phyloP scores from a whole-genome alignment of 139 green algal species.

The Eudorina sp. region DNA sequence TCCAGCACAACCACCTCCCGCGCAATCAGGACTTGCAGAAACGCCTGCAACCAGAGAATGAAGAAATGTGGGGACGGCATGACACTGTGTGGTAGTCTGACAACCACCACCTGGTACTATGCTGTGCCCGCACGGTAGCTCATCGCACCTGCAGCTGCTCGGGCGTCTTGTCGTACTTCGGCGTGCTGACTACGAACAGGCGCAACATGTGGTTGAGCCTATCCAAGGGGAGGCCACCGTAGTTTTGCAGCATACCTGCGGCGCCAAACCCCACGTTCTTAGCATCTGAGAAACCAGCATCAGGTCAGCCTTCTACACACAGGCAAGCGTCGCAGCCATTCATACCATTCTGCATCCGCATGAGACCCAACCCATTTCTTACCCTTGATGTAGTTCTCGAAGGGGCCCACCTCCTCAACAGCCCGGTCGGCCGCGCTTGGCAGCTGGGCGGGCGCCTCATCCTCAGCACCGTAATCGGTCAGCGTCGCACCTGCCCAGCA shows the following conservation, averaged over 20 bases:
- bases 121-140: background rate
- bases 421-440: conserved; percentile 23
- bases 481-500: background rate
- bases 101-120: background rate
- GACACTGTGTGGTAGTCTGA: background rate
- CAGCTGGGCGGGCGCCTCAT: conserved; percentile 51
- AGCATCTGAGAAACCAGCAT: too few relatives aligned
- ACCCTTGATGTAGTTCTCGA: conserved; percentile 88
- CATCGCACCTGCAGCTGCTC: conserved; percentile 42
- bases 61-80: background rate
- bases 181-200: conserved; percentile 88
- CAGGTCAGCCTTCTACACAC: too few relatives aligned
- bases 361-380: too few relatives aligned
- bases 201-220: conserved; percentile 96
- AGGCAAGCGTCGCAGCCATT: too few relatives aligned
- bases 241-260: conserved; percentile 91
- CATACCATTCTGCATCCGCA: too few relatives aligned
- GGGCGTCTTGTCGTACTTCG: conserved; percentile 51
- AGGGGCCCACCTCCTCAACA: conserved; percentile 71
- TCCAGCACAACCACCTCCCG: conserved; percentile 41
- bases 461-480: conserved; percentile 51
- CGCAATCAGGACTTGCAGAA: conserved; percentile 42
- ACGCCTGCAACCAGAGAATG: conserved; percentile 6
- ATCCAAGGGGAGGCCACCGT: conserved; percentile 85
- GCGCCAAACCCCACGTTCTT: too few relatives aligned